These are phyloP conservation scores for Nakazawaea ambrosiae DNA, from an alignment of 805 yeast genomes.

Conservation along the genomic window DNA sequence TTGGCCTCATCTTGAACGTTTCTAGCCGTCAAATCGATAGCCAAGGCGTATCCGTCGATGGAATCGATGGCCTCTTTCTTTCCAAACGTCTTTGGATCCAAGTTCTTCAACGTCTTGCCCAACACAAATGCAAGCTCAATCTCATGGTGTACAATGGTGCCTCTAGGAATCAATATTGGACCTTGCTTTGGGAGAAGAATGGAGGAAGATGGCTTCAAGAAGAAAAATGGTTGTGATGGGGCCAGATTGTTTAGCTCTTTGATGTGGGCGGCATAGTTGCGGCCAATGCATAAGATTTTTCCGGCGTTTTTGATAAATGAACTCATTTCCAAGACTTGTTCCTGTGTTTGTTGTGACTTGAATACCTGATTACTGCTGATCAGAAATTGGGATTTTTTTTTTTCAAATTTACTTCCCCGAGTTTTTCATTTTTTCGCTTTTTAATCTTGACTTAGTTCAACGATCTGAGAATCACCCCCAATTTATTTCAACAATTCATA, in stretches of 20 bases:
- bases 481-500: no score
- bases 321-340: background rate
- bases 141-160: constrained; percentile 82
- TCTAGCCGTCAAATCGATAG: constrained; percentile 92
- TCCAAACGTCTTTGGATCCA: constrained; percentile 48
- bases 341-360: background rate
- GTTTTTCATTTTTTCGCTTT: no score
- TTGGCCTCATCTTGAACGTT: constrained; percentile 95
- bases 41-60: constrained; percentile 82
- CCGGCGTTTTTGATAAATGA: constrained; percentile 53
- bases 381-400: background rate
- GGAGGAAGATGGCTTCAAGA: constrained; percentile 82
- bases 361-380: background rate
- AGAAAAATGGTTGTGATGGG: constrained; percentile 88
- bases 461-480: no score
- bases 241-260: constrained; percentile 76
- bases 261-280: constrained; percentile 96
- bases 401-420: no score
- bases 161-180: constrained; percentile 77
- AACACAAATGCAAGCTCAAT: constrained; percentile 83
- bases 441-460: no score
- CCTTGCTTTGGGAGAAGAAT: constrained; percentile 62
- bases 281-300: constrained; percentile 90
- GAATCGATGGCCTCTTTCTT: constrained; percentile 66
- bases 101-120: constrained; percentile 54